Conservation (phyloP, 495 filamentous ascomycete species). For the Xylaria sp. region DNA sequence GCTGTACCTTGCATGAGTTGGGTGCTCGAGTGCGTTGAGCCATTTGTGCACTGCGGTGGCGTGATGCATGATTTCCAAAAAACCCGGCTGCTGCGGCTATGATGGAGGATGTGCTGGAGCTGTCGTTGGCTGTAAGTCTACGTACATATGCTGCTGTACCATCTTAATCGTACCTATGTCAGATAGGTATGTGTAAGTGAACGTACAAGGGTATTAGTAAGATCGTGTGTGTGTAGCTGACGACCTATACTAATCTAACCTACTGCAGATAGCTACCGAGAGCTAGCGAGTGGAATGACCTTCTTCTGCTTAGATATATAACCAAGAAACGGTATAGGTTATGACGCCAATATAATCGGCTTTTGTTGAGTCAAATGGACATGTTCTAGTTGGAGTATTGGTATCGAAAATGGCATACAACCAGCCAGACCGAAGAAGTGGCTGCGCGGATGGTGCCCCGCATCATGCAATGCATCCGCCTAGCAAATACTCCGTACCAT, state of each 20-base stretch:
- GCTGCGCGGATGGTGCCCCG: background rate
- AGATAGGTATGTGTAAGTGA: background rate
- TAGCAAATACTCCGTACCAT: background rate
- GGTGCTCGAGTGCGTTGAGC: slow-evolving; percentile 5
- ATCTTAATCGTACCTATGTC: background rate
- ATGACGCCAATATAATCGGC: background rate
- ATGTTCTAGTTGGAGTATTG: background rate
- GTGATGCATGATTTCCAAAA: slow-evolving; percentile 6
- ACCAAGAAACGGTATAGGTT: background rate
- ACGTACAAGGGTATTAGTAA: slow-evolving; percentile 1
- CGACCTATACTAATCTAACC: slow-evolving; percentile 12
- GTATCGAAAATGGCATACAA: background rate
- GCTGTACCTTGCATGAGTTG: slow-evolving; percentile 31
- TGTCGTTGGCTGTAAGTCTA: background rate
- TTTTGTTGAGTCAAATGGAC: slow-evolving; percentile 8
- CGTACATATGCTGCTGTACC: slow-evolving; percentile 1
- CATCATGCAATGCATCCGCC: background rate
- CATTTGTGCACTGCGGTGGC: background rate
- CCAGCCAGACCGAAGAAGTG: background rate
- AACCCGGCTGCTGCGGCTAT: slow-evolving; percentile 20
- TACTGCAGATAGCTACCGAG: background rate
- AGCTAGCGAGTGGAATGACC: slow-evolving; percentile 10
- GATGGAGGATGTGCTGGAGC: background rate
- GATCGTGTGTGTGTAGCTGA: background rate
- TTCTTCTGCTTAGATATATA: background rate